A percentile compares a stretch with the other conserved stretches of the same genome.
Conservation (phyloP, 805 yeast genomes). For the Candida endomychidarum region DNA sequence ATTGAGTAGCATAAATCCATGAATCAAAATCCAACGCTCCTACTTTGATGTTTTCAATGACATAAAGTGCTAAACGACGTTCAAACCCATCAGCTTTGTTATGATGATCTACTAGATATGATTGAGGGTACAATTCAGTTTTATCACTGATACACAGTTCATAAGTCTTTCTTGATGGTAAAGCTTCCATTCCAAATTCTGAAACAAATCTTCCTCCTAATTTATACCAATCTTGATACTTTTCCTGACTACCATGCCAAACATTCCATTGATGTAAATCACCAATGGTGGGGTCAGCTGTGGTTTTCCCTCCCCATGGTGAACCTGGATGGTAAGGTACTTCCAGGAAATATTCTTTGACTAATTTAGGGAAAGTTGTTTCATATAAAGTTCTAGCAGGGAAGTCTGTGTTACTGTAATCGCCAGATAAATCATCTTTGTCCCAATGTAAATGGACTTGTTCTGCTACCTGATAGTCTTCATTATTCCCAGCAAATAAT, state of each 20-base stretch:
- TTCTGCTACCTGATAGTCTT: slow-evolving; percentile 49
- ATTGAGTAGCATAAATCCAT: slow-evolving; percentile 41
- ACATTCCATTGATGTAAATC: slow-evolving; percentile 59
- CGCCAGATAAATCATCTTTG: slow-evolving; percentile 22
- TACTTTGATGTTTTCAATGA: slow-evolving; percentile 44
- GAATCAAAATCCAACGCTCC: slow-evolving; percentile 30
- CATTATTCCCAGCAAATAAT: slow-evolving; percentile 47
- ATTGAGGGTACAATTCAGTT: slow-evolving; percentile 44
- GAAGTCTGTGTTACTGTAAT: slow-evolving; percentile 34
- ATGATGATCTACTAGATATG: slow-evolving; percentile 44
- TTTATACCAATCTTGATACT: slow-evolving; percentile 49
- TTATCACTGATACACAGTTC: slow-evolving; percentile 35
- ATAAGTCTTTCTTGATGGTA: slow-evolving; percentile 40
- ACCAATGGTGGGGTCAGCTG: slow-evolving; percentile 34
- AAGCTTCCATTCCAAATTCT: slow-evolving; percentile 55
- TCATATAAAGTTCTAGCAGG: slow-evolving; percentile 49
- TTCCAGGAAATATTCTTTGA: slow-evolving; percentile 20
- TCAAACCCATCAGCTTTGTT: slow-evolving; percentile 47
- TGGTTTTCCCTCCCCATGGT: slow-evolving; percentile 45
- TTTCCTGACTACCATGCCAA: slow-evolving; percentile 50
- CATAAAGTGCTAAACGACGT: slow-evolving; percentile 45
- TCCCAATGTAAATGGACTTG: slow-evolving; percentile 29
- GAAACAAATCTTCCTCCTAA: slow-evolving; percentile 50
- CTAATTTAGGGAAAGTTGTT: slow-evolving; percentile 33
- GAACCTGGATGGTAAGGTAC: slow-evolving; percentile 48